phyloP scores from a whole-genome alignment of 495 filamentous ascomycete genomes.

The Podospora bellae-mahoneyi region DNA sequence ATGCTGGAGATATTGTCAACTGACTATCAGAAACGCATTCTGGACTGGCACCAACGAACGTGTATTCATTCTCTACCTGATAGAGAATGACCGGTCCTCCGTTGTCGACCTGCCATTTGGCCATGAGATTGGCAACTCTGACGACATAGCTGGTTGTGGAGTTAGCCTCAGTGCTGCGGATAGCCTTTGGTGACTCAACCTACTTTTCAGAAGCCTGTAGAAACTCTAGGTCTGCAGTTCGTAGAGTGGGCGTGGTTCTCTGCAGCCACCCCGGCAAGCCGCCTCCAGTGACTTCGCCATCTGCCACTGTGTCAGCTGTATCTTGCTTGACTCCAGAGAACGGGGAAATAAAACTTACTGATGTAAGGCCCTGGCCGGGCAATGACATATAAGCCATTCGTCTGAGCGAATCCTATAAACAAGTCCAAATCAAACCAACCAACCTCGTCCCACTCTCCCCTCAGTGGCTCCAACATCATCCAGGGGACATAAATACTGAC shows the following conservation, averaged over 20 bases:
- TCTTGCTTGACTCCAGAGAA: not conserved
- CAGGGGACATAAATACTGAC: conserved; percentile 75
- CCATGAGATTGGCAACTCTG: conserved; percentile 59
- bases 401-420: conserved; percentile 67
- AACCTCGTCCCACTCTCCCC: conserved; percentile 62
- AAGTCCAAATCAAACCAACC: conserved; percentile 66
- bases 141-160: conserved; percentile 39
- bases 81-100: conserved; percentile 73
- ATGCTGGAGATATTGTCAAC: not conserved
- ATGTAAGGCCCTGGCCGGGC: conserved; percentile 59
- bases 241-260: conserved; percentile 57
- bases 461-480: conserved; percentile 76
- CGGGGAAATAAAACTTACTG: conserved; percentile 18
- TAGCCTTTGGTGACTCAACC: not conserved
- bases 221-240: conserved; percentile 58
- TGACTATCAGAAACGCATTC: not conserved
- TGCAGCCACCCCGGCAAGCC: conserved; percentile 50
- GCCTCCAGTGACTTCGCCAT: conserved; percentile 55
- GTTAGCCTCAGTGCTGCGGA: not conserved
- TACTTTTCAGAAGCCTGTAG: conserved; percentile 62
- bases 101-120: conserved; percentile 72
- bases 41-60: not conserved
- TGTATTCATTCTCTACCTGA: conserved; percentile 80
- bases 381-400: conserved; percentile 70
- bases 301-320: conserved; percentile 35